Base-by-base conservation (phyloP, 192 early-diverging fungal genomes). In the Coemansia sp. region DNA sequence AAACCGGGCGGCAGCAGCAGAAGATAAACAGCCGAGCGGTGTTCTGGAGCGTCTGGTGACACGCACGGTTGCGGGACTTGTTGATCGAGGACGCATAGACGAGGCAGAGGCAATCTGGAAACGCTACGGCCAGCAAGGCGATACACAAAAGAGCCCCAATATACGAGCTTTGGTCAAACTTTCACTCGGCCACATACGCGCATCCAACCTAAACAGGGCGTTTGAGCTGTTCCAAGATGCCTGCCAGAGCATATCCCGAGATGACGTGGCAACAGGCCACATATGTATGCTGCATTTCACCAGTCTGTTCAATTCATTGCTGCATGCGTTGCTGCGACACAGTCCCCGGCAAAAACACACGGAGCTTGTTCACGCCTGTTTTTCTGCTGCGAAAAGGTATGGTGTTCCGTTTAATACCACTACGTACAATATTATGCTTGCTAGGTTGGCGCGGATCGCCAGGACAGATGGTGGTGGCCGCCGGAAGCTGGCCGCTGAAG, bases 401-500 rank as follows among this genome's bases (percentile, higher is more conserved):
- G 4, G 8, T 0, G 54, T 74, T 12, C 57, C 22, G 14, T 63
- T 74, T 6, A 65, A 74, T 28, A 55, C 43, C 9, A 58, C 65
- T 3, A 74, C 77, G 15, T 79, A 74, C 41, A 74, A 74, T 28
- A 41, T 75, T 15, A 17, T 80, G 63, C 36, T 80, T 18, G 65
- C 73, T 33, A 17, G 51, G 18, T 28, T 72, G 8, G 71, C 72
- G 20, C 68, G 58, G n/a, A 35, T 54, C 32, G 65, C 65, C 22
- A 28, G 22, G 22, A 28, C 22, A 28, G 22, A 28, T 28, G 22
- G 22, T 1, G 22, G 22, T 28, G 22, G 22, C 22, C 22, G 22
- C 22, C 22, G 22, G 22, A 28, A 28, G 22, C 0, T 28, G 7
- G 63, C 52, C 17, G 51, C 65, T 0, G 3, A 28, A 12, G 39